These are phyloP conservation scores for Chlamydomonas sp. DNA, from an alignment of 139 green algal species.

Conservation along the genomic window DNA sequence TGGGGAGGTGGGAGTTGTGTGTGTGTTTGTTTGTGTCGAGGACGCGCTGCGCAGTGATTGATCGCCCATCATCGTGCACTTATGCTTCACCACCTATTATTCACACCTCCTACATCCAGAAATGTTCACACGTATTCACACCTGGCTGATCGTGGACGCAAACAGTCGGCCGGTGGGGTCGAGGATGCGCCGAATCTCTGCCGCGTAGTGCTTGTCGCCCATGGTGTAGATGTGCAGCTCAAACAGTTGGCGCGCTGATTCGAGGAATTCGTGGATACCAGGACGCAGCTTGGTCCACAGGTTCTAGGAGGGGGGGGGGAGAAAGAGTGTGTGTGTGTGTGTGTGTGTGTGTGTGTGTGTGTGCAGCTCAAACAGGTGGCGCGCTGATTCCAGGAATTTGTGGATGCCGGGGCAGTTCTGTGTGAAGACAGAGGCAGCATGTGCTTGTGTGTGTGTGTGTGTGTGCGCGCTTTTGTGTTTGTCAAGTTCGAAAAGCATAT, in stretches of 20 bases:
- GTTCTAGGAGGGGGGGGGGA: slow-evolving; percentile 38
- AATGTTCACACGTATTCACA: slow-evolving; percentile 17
- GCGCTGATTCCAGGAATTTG: too few relatives aligned
- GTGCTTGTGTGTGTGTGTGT: neutral
- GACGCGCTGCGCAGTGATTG: too few relatives aligned
- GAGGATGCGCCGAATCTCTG: slow-evolving; percentile 29
- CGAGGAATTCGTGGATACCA: slow-evolving; percentile 32
- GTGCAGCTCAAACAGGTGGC: too few relatives aligned
- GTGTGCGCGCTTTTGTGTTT: neutral
- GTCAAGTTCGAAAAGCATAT: neutral
- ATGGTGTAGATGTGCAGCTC: slow-evolving; percentile 96
- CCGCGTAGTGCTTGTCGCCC: slow-evolving; percentile 83
- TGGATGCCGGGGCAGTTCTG: too few relatives aligned
- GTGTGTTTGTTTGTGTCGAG: too few relatives aligned
- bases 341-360: neutral
- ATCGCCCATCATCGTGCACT: too few relatives aligned
- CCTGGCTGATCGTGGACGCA: slow-evolving; percentile 42
- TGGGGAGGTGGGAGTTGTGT: too few relatives aligned
- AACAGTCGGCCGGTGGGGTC: slow-evolving; percentile 56
- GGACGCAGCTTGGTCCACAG: slow-evolving; percentile 95
- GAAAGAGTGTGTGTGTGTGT: neutral
- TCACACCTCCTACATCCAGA: neutral
- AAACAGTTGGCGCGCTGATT: slow-evolving; percentile 45
- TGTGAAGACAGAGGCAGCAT: neutral
- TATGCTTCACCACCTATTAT: neutral